Evolutionary conservation across 2,329 filamentous ascomycete species (phyloP), one percentile per base, ranked within the genome.

Genomic region (Cytospora piceicola): DNA sequence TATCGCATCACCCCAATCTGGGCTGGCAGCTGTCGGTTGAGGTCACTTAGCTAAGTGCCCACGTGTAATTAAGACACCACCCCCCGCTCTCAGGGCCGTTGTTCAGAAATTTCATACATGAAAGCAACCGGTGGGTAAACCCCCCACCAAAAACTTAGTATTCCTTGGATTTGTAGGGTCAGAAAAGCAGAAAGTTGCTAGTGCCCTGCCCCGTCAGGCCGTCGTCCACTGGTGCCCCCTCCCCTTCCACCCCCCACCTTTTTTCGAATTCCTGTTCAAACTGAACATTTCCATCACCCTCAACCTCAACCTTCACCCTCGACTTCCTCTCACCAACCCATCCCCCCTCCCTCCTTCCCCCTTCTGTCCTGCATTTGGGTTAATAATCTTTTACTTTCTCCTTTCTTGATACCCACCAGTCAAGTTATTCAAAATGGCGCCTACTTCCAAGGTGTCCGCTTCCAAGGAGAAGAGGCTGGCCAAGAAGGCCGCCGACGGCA

Each of bases 381-480:
- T 42, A 29, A 27, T 11, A 15, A 20, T 22, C 5, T 54, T 27
- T 53, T 32, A 32, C 49, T 34, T 30, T 27, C 49, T 34, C 39
- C 55, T 27, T 42, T 46, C 29, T 36, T 52, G 32, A 62, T 61
- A 51, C 34, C 36, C 30, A n/a, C 30, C n/a, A 54, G 55, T 53
- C 27, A 59, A 24, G 51, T 42, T 12, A 29, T 17, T 34, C 80
- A 87, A 77, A 54, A 90, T 90, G 87, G 83, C 89, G 75, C 90
- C 88, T 68, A 81, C 87, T 69, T 88, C 88, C 75, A 91, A 91
- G 80, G 83, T 89, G 75, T 90, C 88, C 68, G 81, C 87, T 69
- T 88, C 88, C 75, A 91, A 91, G 80, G 87, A 89, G 73, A 90
- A 90, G 83, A 83, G 88, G 78, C 83, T 90, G 70, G 88, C 88